A percentile compares a stretch with the other conserved stretches of the same genome.
These are phyloP conservation scores for Hanseniaspora jakobsenii DNA, from an alignment of 805 yeast genomes.

Conservation along the genomic window DNA sequence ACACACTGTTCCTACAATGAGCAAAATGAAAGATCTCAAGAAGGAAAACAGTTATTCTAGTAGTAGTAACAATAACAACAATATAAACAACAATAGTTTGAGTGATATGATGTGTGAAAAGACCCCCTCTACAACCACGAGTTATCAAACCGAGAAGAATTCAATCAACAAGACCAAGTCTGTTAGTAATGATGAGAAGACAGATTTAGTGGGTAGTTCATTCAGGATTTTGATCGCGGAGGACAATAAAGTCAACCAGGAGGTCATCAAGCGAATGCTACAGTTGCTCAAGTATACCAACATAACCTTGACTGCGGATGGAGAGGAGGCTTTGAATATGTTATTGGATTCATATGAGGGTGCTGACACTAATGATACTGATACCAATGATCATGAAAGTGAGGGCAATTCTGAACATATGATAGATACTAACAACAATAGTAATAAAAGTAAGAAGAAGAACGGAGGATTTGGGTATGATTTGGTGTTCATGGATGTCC, in stretches of 20 bases:
- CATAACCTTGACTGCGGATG: slow-evolving; percentile 76
- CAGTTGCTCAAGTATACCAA: slow-evolving; percentile 64
- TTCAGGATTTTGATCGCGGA: slow-evolving; percentile 70
- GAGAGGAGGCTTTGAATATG: slow-evolving; percentile 70
- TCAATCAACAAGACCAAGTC: no score
- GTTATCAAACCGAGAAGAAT: no score
- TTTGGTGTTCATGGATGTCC: slow-evolving; percentile 89
- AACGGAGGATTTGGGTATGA: slow-evolving; percentile 38
- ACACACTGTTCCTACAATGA: slow-evolving; percentile 17
- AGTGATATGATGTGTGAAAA: no score
- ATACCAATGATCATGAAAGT: no score
- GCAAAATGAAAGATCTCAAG: slow-evolving; percentile 20
- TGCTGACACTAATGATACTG: background rate
- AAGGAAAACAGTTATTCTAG: slow-evolving; percentile 25
- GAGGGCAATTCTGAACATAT: no score
- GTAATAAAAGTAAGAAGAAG: no score
- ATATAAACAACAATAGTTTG: slow-evolving; percentile 31
- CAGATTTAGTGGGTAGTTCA: no score
- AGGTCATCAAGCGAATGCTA: slow-evolving; percentile 82
- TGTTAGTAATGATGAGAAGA: no score
- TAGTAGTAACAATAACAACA: no score
- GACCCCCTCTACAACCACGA: no score
- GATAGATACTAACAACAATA: no score
- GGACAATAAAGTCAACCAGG: slow-evolving; percentile 88
- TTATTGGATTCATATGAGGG: slow-evolving; percentile 37